phyloP scores from a whole-genome alignment of 2,329 filamentous ascomycete species.

The Verticillium nonalfalfae region DNA sequence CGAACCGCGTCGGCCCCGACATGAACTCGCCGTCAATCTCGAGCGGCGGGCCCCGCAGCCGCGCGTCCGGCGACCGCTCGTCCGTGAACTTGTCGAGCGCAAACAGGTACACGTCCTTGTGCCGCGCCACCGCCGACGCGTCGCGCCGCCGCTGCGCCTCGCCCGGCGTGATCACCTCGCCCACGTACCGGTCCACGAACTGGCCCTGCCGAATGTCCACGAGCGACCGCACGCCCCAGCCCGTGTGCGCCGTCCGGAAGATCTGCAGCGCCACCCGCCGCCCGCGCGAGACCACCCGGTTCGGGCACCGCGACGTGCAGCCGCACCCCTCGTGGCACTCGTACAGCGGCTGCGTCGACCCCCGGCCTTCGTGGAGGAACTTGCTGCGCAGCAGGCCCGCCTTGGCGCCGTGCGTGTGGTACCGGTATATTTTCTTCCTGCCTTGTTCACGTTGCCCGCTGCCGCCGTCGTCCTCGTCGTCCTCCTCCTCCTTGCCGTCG shows the following conservation, averaged over 20 bases:
- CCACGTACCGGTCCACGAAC: slow-evolving; percentile 75
- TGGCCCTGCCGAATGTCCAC: slow-evolving; percentile 63
- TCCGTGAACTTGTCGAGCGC: slow-evolving; percentile 74
- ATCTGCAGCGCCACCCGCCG: slow-evolving; percentile 67
- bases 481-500: slow-evolving; percentile 33
- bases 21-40: slow-evolving; percentile 68
- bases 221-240: slow-evolving; percentile 69
- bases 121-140: slow-evolving; percentile 44
- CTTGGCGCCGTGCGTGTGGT: slow-evolving; percentile 49
- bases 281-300: slow-evolving; percentile 70
- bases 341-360: slow-evolving; percentile 60
- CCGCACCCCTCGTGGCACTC: slow-evolving; percentile 71
- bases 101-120: slow-evolving; percentile 77
- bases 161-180: slow-evolving; percentile 57
- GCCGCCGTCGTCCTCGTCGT: slow-evolving; percentile 11
- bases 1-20: slow-evolving; percentile 73
- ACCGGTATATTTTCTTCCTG: slow-evolving; percentile 48
- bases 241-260: slow-evolving; percentile 65
- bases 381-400: slow-evolving; percentile 45
- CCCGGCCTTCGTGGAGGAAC: slow-evolving; percentile 28
- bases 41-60: slow-evolving; percentile 48
- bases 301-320: slow-evolving; percentile 61
- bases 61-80: slow-evolving; percentile 44
- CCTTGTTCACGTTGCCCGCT: slow-evolving; percentile 14
- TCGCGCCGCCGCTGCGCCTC: slow-evolving; percentile 62